Conservation (phyloP, 768 basidiomycete genomes). For the Lactarius psammicola region DNA sequence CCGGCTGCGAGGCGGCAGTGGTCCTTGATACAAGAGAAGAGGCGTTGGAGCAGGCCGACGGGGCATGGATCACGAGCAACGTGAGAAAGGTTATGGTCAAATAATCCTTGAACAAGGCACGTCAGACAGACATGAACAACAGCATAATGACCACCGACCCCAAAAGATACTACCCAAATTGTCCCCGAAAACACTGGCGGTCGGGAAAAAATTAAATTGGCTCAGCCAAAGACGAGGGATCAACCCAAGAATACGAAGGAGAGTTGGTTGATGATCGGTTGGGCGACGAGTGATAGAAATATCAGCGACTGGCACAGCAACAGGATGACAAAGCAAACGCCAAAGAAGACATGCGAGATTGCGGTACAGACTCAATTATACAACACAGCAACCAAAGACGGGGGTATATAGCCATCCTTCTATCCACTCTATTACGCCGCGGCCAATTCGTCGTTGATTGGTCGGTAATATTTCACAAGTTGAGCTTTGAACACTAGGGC, state of each 20-base stretch:
- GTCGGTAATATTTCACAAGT: slow-evolving; percentile 70
- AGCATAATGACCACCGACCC: background rate
- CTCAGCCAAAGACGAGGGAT: slow-evolving; percentile 21
- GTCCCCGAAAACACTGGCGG: background rate
- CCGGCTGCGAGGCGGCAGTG: slow-evolving; percentile 56
- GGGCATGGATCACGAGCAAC: slow-evolving; percentile 45
- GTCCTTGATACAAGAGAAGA: slow-evolving; percentile 59
- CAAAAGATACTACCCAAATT: background rate
- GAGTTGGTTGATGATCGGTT: background rate
- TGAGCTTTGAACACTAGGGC: slow-evolving; percentile 54
- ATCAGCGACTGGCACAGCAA: slow-evolving; percentile 4
- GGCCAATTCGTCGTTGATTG: slow-evolving; percentile 38
- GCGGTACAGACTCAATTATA: slow-evolving; percentile 5
- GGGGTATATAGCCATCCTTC: slow-evolving; percentile 17
- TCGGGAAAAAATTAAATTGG: background rate
- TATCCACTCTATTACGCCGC: slow-evolving; percentile 32
- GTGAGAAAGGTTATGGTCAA: background rate
- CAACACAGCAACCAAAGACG: slow-evolving; percentile 3
- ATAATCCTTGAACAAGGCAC: slow-evolving; percentile 4
- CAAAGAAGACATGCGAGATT: background rate
- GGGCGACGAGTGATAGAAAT: background rate
- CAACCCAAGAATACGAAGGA: slow-evolving; percentile 12
- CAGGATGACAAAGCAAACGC: slow-evolving; percentile 22
- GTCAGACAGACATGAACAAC: background rate
- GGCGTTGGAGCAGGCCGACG: slow-evolving; percentile 68